These are phyloP conservation scores for Truncatella angustata DNA, from an alignment of 2,329 filamentous ascomycete genomes.

Conservation along the genomic window DNA sequence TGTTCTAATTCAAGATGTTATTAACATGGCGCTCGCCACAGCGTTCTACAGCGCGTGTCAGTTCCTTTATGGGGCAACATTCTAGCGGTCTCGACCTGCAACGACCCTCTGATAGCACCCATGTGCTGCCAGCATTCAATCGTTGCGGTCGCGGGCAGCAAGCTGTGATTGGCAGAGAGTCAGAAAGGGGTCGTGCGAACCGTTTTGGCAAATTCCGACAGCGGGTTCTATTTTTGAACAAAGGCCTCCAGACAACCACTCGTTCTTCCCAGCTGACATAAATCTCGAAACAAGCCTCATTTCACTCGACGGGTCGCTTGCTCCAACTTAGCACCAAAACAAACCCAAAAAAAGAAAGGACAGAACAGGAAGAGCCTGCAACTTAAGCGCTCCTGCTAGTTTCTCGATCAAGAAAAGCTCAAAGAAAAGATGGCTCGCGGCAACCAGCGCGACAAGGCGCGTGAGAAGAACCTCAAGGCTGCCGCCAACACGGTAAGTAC, in stretches of 20 bases:
- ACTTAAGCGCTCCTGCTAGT: neutral
- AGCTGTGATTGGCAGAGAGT: neutral
- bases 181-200: too few species aligned
- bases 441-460: conserved; percentile 92
- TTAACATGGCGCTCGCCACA: too few species aligned
- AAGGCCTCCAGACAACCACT: neutral
- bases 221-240: neutral
- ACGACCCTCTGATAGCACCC: too few species aligned
- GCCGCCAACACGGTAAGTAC: conserved; percentile 56
- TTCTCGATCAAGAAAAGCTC: neutral
- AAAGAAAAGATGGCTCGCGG: conserved; percentile 74
- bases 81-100: neutral
- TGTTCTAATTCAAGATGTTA: too few species aligned
- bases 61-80: neutral
- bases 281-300: neutral
- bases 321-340: neutral
- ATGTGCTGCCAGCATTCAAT: too few species aligned
- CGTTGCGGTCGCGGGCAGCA: neutral
- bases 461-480: conserved; percentile 82
- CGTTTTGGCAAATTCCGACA: neutral
- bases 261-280: neutral
- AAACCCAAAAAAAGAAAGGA: too few species aligned
- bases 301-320: neutral
- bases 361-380: too few species aligned
- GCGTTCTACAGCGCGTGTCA: neutral